These are phyloP conservation scores for Pythium coloratum DNA, from an alignment of 352 stramenopile genomes.

Conservation along the genomic window DNA sequence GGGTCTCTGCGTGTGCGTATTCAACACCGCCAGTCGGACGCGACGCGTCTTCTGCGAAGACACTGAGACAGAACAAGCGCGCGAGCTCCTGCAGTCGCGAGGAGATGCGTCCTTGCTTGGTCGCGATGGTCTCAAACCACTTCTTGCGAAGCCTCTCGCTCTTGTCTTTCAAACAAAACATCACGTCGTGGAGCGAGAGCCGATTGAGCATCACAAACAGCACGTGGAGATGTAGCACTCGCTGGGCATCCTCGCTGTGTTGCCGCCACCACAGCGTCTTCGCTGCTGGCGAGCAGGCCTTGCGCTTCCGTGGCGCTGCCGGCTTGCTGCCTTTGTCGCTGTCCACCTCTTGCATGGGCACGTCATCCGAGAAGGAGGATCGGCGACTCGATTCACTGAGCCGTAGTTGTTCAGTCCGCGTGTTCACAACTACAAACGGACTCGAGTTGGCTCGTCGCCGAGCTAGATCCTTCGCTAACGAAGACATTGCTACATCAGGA, in stretches of 20 bases:
- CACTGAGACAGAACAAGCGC: conserved; percentile 8
- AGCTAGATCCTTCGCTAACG: background rate
- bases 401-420: no score
- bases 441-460: conserved; percentile 8
- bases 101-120: background rate
- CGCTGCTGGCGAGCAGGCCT: conserved; percentile 6
- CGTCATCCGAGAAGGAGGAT: no score
- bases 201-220: conserved; percentile 17
- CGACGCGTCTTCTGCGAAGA: conserved; percentile 5
- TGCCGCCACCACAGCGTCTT: conserved; percentile 17
- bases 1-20: background rate
- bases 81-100: conserved; percentile 4
- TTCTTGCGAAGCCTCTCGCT: conserved; percentile 13
- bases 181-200: conserved; percentile 10
- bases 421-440: background rate
- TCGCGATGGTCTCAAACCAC: conserved; percentile 11
- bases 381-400: no score
- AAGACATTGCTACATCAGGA: background rate
- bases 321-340: no score
- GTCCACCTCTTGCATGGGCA: background rate
- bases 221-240: conserved; percentile 14
- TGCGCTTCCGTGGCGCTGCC: conserved; percentile 4
- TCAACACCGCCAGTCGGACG: background rate
- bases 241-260: conserved; percentile 9
- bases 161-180: conserved; percentile 11